Evolutionary conservation across 1,284 basidiomycete genomes (phyloP).

Genomic region (Trichosporon asahii): DNA sequence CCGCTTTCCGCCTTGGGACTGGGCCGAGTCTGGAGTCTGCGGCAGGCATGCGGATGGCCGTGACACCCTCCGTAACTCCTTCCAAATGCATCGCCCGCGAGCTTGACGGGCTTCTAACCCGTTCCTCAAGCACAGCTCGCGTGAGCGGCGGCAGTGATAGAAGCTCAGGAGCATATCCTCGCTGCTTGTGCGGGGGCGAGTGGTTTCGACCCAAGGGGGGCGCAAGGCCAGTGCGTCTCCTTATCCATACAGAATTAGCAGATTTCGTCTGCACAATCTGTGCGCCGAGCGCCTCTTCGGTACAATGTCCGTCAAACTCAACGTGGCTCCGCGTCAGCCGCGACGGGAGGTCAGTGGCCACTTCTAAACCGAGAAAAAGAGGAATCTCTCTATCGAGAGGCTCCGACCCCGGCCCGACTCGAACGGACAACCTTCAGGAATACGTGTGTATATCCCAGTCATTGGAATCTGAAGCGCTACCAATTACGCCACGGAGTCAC

Average conservation of each 20-base stretch:
- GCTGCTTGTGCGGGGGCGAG: not conserved
- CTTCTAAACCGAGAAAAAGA: not conserved
- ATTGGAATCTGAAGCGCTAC: conserved; percentile 11
- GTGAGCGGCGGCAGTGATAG: not conserved
- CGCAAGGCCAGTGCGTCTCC: not conserved
- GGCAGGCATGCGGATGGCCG: not conserved
- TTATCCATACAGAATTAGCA: too few relatives aligned
- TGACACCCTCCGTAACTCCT: not conserved
- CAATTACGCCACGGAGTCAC: conserved; percentile 11
- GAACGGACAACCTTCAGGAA: conserved; percentile 11
- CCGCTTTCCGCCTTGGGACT: not conserved
- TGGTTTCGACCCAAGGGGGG: not conserved
- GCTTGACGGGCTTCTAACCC: not conserved
- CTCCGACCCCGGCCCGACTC: conserved; percentile 11
- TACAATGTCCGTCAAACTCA: too few relatives aligned
- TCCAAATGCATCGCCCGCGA: not conserved
- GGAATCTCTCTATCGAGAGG: conserved; percentile 11
- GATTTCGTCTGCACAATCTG: too few relatives aligned
- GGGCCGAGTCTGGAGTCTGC: not conserved
- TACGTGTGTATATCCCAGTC: conserved; percentile 9
- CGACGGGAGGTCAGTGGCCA: too few relatives aligned
- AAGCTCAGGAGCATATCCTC: not conserved
- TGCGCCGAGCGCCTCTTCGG: too few relatives aligned
- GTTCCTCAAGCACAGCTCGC: not conserved
- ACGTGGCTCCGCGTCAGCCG: too few relatives aligned